Conservation (phyloP, 345 rosid species). For the Aethionema arabicum region DNA sequence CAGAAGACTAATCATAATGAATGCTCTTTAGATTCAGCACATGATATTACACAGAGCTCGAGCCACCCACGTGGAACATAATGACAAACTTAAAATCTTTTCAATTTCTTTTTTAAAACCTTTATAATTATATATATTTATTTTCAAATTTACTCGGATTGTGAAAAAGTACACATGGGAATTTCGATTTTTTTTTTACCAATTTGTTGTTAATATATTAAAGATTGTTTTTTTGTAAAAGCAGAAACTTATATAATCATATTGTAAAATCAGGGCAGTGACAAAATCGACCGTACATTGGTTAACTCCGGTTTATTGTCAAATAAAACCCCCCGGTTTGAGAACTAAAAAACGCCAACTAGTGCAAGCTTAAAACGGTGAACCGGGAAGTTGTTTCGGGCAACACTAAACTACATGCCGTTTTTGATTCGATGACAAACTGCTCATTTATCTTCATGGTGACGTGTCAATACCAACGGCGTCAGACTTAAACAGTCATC, state of each 20-base stretch:
- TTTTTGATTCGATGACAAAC: not conserved
- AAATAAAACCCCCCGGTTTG: no score
- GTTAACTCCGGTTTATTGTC: not conserved
- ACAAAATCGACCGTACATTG: not conserved
- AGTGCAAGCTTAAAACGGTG: not conserved
- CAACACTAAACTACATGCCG: slow-evolving; percentile 10
- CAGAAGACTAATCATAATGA: slow-evolving; percentile 25
- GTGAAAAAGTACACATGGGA: not conserved
- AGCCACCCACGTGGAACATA: slow-evolving; percentile 40
- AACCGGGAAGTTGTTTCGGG: slow-evolving; percentile 4
- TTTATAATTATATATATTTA: slow-evolving; percentile 1
- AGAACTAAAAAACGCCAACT: slow-evolving; percentile 2
- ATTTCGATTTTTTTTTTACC: no score
- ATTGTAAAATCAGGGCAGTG: not conserved
- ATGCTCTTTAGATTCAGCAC: slow-evolving; percentile 38
- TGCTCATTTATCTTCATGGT: not conserved
- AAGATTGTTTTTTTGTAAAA: no score
- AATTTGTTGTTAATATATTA: no score
- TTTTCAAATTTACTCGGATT: slow-evolving; percentile 3
- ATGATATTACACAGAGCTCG: slow-evolving; percentile 35
- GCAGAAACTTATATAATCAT: no score
- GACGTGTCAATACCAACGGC: slow-evolving; percentile 8
- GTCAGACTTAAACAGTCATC: no score
- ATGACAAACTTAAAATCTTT: slow-evolving; percentile 25
- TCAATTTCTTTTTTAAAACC: not conserved